Base-by-base conservation (phyloP, 2,329 filamentous ascomycete species). In the Acrocalymma vagum region DNA sequence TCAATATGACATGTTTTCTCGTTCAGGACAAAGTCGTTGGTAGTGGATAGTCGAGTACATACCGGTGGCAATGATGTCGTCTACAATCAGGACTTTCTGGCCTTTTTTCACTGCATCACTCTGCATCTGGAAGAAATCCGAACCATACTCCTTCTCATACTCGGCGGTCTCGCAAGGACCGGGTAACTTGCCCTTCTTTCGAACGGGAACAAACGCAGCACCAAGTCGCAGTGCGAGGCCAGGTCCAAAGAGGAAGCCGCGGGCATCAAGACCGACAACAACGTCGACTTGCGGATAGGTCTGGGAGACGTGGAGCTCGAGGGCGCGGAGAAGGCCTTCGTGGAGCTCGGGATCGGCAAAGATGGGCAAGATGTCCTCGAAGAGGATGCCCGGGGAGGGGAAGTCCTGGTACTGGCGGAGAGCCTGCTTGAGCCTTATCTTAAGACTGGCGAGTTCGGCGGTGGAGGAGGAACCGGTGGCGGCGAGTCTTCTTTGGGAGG, bases 1-100 rank as follows among this genome's bases (percentile, higher is more conserved):
- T 31, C 6, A 9, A 6, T 6, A 9, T 25, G 17, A 9, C 13
- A 5, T 6, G 11, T 13, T 20, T 15, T 9, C 3, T 21, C 9
- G 32, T 11, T 22, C 20, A 11, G 13, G 8, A 17, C 16, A 24
- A 2, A 25, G 8, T 20, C 14, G 29, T 13, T n/a, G 8, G 22
- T 24, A 23, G 16, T 26, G 32, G 29, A 30, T 24, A 23, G 16
- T 26, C 33, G 29, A 32, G 25, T 42, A 75, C 86, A 71, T 79
- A 96, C 93, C 93, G 53, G 94, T 99, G 42, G 94, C 94, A 76
- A 99, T 97, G 66, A 99, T 95, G 71, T 99, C 94, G 72, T 99
- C 94, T 21, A 99, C 91, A 54, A 99, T 82, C 49, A 99, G 77
- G 42, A 96, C 93, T 71, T 87, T 92, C 76, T 96, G 90, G 23